A percentile compares a stretch with the other conserved stretches of the same genome.
These are phyloP conservation scores for Corallochytrium limacisporum DNA, from an alignment of 78 protist species.

Conservation along the genomic window DNA sequence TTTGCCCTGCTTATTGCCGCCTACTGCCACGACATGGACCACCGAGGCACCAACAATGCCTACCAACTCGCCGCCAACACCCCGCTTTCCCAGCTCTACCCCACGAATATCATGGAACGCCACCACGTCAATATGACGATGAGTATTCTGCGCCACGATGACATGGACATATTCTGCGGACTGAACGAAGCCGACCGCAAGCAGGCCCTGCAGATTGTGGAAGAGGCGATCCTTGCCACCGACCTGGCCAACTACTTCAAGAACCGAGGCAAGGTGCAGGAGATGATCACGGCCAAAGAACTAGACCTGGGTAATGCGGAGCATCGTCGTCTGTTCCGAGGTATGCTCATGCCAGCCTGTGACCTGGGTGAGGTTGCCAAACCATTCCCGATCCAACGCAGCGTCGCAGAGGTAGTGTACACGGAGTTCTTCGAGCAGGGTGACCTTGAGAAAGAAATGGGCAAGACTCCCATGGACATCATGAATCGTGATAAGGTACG, in stretches of 20 bases:
- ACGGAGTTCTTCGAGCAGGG: constrained; percentile 1
- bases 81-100: background rate
- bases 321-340: background rate
- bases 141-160: background rate
- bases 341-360: background rate
- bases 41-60: background rate
- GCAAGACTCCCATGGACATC: background rate
- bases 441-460: background rate
- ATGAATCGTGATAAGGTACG: background rate
- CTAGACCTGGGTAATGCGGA: no score
- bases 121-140: background rate
- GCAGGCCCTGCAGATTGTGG: background rate
- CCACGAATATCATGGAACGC: background rate
- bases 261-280: background rate
- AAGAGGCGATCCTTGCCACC: background rate
- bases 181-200: background rate
- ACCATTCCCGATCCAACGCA: background rate
- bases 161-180: background rate
- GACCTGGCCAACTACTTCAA: background rate
- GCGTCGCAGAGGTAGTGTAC: background rate
- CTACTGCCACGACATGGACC: constrained; percentile 11
- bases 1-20: background rate
- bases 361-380: background rate
- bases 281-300: background rate
- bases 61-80: background rate